Evolutionary conservation across 768 basidiomycete genomes (phyloP), one percentile per base, ranked within the genome.

Genomic region (Auricularia sp.): DNA sequence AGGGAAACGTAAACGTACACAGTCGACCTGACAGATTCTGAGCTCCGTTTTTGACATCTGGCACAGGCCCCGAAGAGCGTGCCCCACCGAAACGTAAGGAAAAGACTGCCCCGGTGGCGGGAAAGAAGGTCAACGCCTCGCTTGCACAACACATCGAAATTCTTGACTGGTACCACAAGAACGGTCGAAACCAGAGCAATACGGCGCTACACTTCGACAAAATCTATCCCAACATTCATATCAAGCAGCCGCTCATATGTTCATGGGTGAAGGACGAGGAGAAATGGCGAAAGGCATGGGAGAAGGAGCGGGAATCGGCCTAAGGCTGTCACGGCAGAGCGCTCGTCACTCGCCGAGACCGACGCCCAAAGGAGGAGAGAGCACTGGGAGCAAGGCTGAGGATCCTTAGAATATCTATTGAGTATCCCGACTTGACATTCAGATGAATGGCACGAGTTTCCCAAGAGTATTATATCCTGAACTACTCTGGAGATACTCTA

Each of bases 121-220:
- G 21, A 42, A 60, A 64, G 61, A 18, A 65, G 62, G 72, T 74
- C 61, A 74, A 75, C 71, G 73, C 75, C 0, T 77, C 72, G 8
- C 51, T 77, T 1, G 66, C n/a, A 3, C 77, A 78, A 58, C 39
- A 66, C 1, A 77, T 78, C 56, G 68, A 78, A 63, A 73, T 78
- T 56, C 69, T 79, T 0, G 65, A 78, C 51, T 79, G 76, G 77
- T 61, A 74, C 61, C 70, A 77, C 47, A 36, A 36, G 1, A 75
- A 79, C 63, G 70, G 74, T 3, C 51, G 68, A 56, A 76, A 72
- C 43, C 79, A 79, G 66, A 63, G 51, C 0, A 65, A 65, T 16
- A 78, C 74, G 0, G 75, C 74, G 3, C 59, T 67, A 2, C 73
- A 79, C 42, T 78, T 74, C 39, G 36, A 65, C 33, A 5, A 39